A percentile compares a stretch with the other conserved stretches of the same genome.
Conservation (phyloP, 2,329 filamentous ascomycete genomes). For the Colletotrichum sp. region DNA sequence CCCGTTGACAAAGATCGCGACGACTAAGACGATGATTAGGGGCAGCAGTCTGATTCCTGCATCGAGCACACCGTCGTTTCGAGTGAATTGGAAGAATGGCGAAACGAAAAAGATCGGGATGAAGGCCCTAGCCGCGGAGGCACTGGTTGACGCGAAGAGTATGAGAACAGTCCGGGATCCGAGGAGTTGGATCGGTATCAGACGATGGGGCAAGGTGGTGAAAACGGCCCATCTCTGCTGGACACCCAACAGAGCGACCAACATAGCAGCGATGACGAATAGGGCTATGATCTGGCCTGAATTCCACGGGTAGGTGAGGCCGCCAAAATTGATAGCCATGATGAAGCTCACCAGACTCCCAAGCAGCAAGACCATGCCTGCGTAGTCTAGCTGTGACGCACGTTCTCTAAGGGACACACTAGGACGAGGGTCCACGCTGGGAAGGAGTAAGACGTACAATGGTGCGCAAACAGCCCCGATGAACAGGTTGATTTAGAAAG, state of each 20-base stretch:
- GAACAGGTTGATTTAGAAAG: constrained; percentile 59
- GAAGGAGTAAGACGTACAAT: constrained; percentile 31
- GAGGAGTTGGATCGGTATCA: not conserved
- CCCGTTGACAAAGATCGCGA: not conserved
- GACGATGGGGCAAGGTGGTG: not conserved
- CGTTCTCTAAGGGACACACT: constrained; percentile 27
- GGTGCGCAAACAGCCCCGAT: constrained; percentile 39
- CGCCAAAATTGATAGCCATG: constrained; percentile 57
- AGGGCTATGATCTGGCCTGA: constrained; percentile 46
- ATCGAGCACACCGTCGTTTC: not conserved
- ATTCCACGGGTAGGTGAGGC: constrained; percentile 52
- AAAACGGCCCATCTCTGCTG: constrained; percentile 19
- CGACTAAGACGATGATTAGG: not conserved
- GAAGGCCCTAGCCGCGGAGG: not conserved
- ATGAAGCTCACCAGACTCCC: constrained; percentile 44
- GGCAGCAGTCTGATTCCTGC: not conserved
- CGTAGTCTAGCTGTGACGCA: constrained; percentile 44
- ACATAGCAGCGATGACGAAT: constrained; percentile 45
- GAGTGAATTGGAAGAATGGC: not conserved
- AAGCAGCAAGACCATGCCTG: constrained; percentile 47
- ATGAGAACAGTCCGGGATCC: not conserved
- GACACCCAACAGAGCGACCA: constrained; percentile 13
- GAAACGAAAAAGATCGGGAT: not conserved
- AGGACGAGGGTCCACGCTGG: constrained; percentile 23
- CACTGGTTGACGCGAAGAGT: not conserved